Percentiles rank a stretch among this genome's conserved stretches.
Conservation (phyloP, 2,329 filamentous ascomycete species). For the Colletotrichum scovillei region DNA sequence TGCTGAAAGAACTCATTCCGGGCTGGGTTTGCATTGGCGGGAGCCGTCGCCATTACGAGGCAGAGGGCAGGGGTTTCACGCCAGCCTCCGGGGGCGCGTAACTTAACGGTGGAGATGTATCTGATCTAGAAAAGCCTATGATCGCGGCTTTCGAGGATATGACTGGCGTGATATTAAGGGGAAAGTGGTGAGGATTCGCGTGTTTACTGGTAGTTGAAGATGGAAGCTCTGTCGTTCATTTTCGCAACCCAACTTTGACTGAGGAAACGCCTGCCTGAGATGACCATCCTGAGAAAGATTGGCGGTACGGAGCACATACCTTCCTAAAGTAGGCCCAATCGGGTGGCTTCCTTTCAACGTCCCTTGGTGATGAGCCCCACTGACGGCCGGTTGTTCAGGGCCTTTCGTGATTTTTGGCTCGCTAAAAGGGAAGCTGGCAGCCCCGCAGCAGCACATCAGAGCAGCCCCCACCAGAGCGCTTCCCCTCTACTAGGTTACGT, state of each 20-base stretch:
- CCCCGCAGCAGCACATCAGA: neutral
- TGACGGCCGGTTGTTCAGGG: neutral
- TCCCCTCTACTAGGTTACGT: slow-evolving; percentile 4
- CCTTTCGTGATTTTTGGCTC: neutral
- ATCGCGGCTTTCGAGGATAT: neutral
- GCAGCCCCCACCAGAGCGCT: neutral
- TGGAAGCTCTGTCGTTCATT: neutral
- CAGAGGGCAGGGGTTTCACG: neutral
- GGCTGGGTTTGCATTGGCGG: slow-evolving; percentile 20
- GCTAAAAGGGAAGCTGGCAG: neutral
- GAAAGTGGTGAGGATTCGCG: neutral
- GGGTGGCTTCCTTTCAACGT: slow-evolving; percentile 1
- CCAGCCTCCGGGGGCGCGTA: neutral
- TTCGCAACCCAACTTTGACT: neutral
- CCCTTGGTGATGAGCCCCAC: neutral
- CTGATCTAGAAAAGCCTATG: neutral
- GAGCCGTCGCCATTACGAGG: slow-evolving; percentile 27
- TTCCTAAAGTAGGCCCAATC: slow-evolving; percentile 5
- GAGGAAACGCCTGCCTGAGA: neutral
- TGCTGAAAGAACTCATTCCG: slow-evolving; percentile 52
- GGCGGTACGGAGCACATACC: neutral
- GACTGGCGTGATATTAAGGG: neutral
- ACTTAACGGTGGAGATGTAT: neutral
- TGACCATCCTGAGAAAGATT: neutral
- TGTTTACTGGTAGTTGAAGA: neutral